Evolutionary conservation across 257 asterid species (phyloP).

Genomic region (Asclepias syriaca): DNA sequence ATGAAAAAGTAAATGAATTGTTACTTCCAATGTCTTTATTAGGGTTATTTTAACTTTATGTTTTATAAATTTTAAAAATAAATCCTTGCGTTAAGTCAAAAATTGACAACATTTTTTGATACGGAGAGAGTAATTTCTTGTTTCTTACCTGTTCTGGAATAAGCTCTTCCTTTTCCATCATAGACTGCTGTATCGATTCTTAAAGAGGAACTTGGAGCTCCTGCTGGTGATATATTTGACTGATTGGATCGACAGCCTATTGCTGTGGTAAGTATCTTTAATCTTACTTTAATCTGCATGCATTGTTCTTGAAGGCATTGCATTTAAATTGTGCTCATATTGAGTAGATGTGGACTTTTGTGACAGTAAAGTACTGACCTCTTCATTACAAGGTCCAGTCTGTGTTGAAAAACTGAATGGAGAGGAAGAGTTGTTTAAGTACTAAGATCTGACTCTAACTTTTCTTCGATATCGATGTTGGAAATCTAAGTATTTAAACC

Average conservation of each 20-base stretch:
- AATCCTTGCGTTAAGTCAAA: too few species aligned
- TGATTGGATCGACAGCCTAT: constrained; percentile 80
- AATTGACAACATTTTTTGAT: too few species aligned
- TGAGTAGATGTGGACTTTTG: background rate
- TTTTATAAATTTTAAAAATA: too few species aligned
- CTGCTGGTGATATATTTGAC: constrained; percentile 52
- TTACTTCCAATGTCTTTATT: too few species aligned
- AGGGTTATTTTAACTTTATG: too few species aligned
- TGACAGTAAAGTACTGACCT: constrained; percentile 7
- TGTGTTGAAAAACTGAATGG: constrained; percentile 80
- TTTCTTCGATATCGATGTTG: constrained; percentile 80
- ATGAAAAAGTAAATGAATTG: too few species aligned
- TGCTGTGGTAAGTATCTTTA: constrained; percentile 97
- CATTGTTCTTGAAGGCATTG: background rate
- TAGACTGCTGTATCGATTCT: constrained; percentile 69
- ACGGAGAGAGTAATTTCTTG: background rate
- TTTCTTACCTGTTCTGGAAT: constrained; percentile 39
- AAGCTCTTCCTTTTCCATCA: constrained; percentile 94
- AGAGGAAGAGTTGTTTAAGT: constrained; percentile 69
- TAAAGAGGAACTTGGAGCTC: constrained; percentile 74
- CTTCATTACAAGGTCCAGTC: constrained; percentile 61
- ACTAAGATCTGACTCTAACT: constrained; percentile 87
- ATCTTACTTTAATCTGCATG: constrained; percentile 5
- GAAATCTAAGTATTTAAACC: constrained; percentile 70
- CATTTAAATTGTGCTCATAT: too few species aligned